Evolutionary conservation across 106 monocot genomes (phyloP), one percentile per base, ranked within the genome.

Genomic region (Dendrobium huoshanense): DNA sequence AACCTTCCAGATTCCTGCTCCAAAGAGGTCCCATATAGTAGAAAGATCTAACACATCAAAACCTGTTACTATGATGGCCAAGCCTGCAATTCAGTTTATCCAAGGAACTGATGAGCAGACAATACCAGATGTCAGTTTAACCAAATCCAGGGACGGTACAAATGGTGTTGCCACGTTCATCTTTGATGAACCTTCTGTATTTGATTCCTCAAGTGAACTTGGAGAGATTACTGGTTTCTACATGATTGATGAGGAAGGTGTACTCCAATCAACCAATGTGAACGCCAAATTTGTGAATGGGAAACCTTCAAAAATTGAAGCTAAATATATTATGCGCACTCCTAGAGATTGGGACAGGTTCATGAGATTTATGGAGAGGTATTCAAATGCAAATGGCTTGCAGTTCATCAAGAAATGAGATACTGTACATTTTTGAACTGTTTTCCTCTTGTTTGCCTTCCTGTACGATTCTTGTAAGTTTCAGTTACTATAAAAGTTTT

Each of bases 291-390:
- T 99, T 72, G 91, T 95, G 15, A 95, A 99, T 75, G 98, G 98
- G 17, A 99, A 91, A 79, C 98, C 98, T 11, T 80, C 98, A 7
- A 87, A 40, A 33, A 91, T 99, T 73, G 98, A 99, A 77, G 95
- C 98, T 65, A 99, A 95, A 78, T 91, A 99, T 67, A 84, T 93
- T 1, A 99, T 99, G 98, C 77, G 98, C 49, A 95, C 42, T 48
- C 87, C 95, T 9, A 47, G 75, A 49, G 95, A 91, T 5, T 99
- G 98, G 98, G 95, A 99, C 82, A 82, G 98, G 68, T 99, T 99
- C 87, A 99, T 99, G 98, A 91, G 93, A 82, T 99, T 99, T 72
- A 99, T 99, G 98, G 98, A 99, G 86, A 89, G 98, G 85, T 99
- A 99, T 81, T 92, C 98, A 0, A 84, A 91, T 83, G 95, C 98